Base-by-base conservation (phyloP, 1,284 basidiomycete genomes). In the Melampsora occidentalis region DNA sequence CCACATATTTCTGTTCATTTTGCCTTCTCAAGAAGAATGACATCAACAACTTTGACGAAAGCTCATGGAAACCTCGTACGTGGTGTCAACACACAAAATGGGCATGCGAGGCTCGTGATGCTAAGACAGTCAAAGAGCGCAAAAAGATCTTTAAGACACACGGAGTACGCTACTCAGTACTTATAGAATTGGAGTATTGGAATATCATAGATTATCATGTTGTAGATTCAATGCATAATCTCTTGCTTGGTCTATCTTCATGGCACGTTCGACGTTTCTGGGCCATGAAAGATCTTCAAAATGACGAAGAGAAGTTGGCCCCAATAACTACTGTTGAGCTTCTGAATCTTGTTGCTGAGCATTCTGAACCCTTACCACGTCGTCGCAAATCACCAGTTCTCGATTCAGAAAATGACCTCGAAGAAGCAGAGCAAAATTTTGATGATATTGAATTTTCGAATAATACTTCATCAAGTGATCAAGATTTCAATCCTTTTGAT, bases 1-100 rank as follows among this genome's bases (percentile, higher is more conserved):
- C 77, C 18, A 70, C 7, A 18, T 22, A 33, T 7, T 75, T 76
- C 53, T 78, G 77, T 63, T 78, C 78, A 5, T 61, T 61, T 48
- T 78, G 78, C 31, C 39, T 28, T 2, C 5, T 77, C 16, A 18
- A 31, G 46, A 71, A 71, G 42, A 4, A 33, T 5, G 12, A 71
- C 20, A 71, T 71, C 20, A 71, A 10, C 9, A 71, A 71, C 57
- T 16, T 71, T 20, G 57, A 62, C n/a, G 53, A 12, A 22, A 20
- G 62, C n/a, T 53, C 69, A 22, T 71, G 69, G 57, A n/a, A n/a
- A 22, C 33, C 25, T 59, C 69, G 35, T 20, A 71, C 49, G n/a
- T 51, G 61, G 5, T 31, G 31, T 46, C 18, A 62, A 28, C 57
- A 62, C 69, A 71, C 22, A 25, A 4, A 5, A 14, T 71, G 69